Conservation (phyloP, 1,284 basidiomycete species). For the Malassezia nana region DNA sequence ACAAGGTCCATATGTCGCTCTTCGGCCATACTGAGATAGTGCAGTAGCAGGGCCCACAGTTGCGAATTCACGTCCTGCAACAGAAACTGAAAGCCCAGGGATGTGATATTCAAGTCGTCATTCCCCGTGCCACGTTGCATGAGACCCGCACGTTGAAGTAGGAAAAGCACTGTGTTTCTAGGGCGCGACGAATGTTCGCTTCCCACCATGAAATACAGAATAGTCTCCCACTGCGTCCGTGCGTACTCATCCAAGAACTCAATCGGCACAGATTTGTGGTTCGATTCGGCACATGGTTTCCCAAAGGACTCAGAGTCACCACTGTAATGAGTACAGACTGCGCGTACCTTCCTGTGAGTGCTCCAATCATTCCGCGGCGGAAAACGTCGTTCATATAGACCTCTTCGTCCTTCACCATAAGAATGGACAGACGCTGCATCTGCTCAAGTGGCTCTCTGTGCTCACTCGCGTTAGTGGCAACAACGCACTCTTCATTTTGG, state of each 20-base stretch:
- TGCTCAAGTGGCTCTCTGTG: constrained; percentile 24
- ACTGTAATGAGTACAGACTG: constrained; percentile 53
- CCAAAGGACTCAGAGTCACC: constrained; percentile 87
- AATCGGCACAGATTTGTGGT: constrained; percentile 51
- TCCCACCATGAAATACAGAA: constrained; percentile 97
- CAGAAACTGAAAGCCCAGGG: constrained; percentile 90
- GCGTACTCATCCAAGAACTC: constrained; percentile 74
- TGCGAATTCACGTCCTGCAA: constrained; percentile 92
- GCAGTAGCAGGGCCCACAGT: constrained; percentile 88
- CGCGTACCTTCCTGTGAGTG: constrained; percentile 88
- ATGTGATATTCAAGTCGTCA: constrained; percentile 62
- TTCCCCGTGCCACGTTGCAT: constrained; percentile 54
- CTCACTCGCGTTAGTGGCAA: constrained; percentile 18
- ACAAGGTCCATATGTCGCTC: constrained; percentile 64
- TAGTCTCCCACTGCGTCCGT: constrained; percentile 89
- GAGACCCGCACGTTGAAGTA: constrained; percentile 73
- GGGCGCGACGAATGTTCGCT: constrained; percentile 66
- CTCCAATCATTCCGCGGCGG: constrained; percentile 54
- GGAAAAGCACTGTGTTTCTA: constrained; percentile 68
- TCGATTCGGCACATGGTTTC: constrained; percentile 59
- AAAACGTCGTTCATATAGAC: constrained; percentile 51
- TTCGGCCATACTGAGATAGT: constrained; percentile 56
- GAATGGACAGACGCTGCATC: constrained; percentile 24
- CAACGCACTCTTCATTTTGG: constrained; percentile 59
- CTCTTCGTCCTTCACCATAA: constrained; percentile 39